Evolutionary conservation across 2,329 filamentous ascomycete species (phyloP), one percentile per base, ranked within the genome.

Genomic region (Dendrostoma leiphaemia): DNA sequence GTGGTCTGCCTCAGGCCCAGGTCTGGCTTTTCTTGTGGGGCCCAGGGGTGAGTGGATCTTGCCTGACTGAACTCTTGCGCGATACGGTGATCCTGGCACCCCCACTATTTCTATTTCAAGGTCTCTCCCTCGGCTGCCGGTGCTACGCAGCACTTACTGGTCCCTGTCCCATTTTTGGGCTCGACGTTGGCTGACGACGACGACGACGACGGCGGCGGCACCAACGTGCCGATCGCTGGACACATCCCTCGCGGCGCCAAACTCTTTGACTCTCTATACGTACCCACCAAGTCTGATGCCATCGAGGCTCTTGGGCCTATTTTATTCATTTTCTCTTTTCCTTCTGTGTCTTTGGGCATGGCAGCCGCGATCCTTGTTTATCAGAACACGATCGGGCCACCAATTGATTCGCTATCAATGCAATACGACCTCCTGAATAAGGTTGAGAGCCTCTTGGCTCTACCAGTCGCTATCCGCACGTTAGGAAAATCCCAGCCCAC

Each of bases 361-460:
- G 31, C 31, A 15, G 4, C 31, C 10, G 31, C 7, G 10, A 10
- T 15, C 31, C 31, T 12, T 7, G 7, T 15, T 32, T 32, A 32
- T 32, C 31, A 32, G 15, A 15, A 12, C n/a, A 13, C 9, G 31
- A 4, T 9, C 10, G 10, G 15, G 31, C 31, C 6, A 4, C 31
- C 4, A 15, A 15, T 10, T 32, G 6, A 32, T 15, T 15, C 13
- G 23, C 17, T n/a, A 29, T 28, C 19, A 28, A 6, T n/a, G 15
- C 38, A 3, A 41, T 55, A 44, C 38, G 48, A 51, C 44, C 32
- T 47, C 51, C 54, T 54, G 54, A 54, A 57, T 54, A 57, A 57
- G 54, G 54, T 57, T 57, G 51, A 48, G 47, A 48, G 47, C 40
- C 51, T 53, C 54, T 46, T 46, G 44, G 44, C 44, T 34, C 44